Evolutionary conservation across 352 stramenopile genomes (phyloP).

Genomic region (Phytophthora syringae): DNA sequence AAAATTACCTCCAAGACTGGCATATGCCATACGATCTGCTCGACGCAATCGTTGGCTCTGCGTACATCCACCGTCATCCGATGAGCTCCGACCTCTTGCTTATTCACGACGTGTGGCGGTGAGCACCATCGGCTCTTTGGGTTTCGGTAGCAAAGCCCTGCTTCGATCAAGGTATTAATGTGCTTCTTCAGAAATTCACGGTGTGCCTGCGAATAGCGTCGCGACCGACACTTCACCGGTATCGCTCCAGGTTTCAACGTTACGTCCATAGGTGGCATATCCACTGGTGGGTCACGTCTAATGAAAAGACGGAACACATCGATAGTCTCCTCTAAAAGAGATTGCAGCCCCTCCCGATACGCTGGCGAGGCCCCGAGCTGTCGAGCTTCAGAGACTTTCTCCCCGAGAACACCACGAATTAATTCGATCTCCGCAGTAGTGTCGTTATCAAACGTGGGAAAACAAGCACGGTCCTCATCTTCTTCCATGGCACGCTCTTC

Average conservation of each 20-base stretch:
- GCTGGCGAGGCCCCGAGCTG: not conserved
- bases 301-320: constrained; percentile 12
- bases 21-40: constrained; percentile 18
- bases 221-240: constrained; percentile 3
- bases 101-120: constrained; percentile 9
- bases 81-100: not conserved
- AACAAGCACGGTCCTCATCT: constrained; percentile 15
- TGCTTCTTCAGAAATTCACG: constrained; percentile 17
- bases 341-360: not conserved
- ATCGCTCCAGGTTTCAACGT: not conserved
- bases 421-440: not conserved
- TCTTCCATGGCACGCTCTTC: not conserved
- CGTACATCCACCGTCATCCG: constrained; percentile 18
- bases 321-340: constrained; percentile 2
- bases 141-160: constrained; percentile 10
- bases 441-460: not conserved
- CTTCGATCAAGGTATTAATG: constrained; percentile 3
- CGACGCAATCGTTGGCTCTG: constrained; percentile 3
- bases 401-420: constrained; percentile 2
- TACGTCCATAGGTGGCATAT: constrained; percentile 21
- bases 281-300: constrained; percentile 12
- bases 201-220: constrained; percentile 4
- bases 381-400: constrained; percentile 13
- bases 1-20: constrained; percentile 10
- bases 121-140: constrained; percentile 9